Percentiles rank a stretch among this genome's conserved stretches.
phyloP scores from a whole-genome alignment of 1,284 basidiomycete genomes.

The Austroboletus rostrupii region DNA sequence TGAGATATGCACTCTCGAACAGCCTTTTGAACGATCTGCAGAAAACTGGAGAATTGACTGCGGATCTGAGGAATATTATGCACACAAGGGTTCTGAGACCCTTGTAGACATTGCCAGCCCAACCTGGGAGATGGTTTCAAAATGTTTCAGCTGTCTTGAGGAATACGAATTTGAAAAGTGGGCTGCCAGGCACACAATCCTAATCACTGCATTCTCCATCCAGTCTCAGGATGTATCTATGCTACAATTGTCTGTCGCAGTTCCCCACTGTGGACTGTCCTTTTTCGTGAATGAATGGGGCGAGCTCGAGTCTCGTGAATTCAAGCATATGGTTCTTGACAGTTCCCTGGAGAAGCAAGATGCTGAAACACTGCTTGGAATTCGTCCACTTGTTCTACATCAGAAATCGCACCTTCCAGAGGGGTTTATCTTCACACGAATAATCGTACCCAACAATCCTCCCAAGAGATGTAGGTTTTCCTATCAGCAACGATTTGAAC shows the following conservation, averaged over 20 bases:
- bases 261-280: constrained; percentile 37
- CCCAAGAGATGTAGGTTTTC: too few species aligned
- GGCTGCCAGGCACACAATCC: background rate
- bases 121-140: constrained; percentile 32
- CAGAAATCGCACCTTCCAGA: constrained; percentile 10
- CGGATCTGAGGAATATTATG: constrained; percentile 5
- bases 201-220: constrained; percentile 13
- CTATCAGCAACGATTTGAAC: too few species aligned
- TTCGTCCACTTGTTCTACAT: constrained; percentile 36
- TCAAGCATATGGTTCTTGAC: too few species aligned
- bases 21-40: constrained; percentile 20
- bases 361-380: background rate
- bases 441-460: constrained; percentile 32
- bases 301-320: constrained; percentile 25
- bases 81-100: constrained; percentile 11
- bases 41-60: constrained; percentile 22
- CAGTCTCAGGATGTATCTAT: background rate
- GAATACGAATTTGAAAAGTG: too few species aligned
- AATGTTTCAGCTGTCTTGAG: constrained; percentile 24
- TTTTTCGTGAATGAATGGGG: constrained; percentile 17
- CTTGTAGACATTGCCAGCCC: constrained; percentile 33
- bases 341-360: too few species aligned
- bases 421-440: constrained; percentile 18
- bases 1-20: constrained; percentile 35
- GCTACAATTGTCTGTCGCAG: constrained; percentile 16